Base-by-base conservation (phyloP, 2,329 filamentous ascomycete genomes). In the Hirsutella rhossiliensis region DNA sequence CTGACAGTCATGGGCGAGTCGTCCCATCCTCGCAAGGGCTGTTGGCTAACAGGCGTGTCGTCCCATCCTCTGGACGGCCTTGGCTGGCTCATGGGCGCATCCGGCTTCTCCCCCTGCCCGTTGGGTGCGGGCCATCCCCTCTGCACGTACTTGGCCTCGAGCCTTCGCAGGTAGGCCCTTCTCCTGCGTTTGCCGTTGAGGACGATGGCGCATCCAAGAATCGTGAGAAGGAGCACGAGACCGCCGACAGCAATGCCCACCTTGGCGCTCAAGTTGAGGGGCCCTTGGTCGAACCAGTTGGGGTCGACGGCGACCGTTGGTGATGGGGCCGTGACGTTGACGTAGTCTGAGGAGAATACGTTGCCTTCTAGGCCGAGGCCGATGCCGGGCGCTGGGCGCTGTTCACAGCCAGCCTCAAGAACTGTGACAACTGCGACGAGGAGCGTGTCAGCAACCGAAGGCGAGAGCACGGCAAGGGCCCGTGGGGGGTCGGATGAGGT, bases 171-270 rank as follows among this genome's bases (percentile, higher is more conserved):
- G 51, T 69, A 76, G 1, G 69, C 66, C 18, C 70, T 67, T 42
- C 78, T 67, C 12, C 72, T 66, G 11, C 75, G 71, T 47, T 71
- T 76, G 3, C 78, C 78, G 32, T 68, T 70, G 56, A 71, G 71
- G 17, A 82, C 65, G 43, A 82, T 67, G 44, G 62, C 65, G 54
- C 68, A 73, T 11, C 78, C 78, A 9, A 63, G 50, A 1, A 72
- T 12, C 8, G 62, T 55, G 3, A 82, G 62, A 4, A 78, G 15
- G 0, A 74, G 43, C 7, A 68, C 62, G 0, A 80, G 50, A 0
- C 64, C 69, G 5, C 69, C 76, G 19, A 75, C 63, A 13, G 69
- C 73, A 42, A 82, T 74, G 48, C 76, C 78, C 1, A 79, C 75
- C 44, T 77, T 75, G 12, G 66, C 72, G 5, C 71, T 74, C 2